These are phyloP conservation scores for Hypoxylon lienhwacheense DNA, from an alignment of 495 filamentous ascomycete genomes.

Conservation along the genomic window DNA sequence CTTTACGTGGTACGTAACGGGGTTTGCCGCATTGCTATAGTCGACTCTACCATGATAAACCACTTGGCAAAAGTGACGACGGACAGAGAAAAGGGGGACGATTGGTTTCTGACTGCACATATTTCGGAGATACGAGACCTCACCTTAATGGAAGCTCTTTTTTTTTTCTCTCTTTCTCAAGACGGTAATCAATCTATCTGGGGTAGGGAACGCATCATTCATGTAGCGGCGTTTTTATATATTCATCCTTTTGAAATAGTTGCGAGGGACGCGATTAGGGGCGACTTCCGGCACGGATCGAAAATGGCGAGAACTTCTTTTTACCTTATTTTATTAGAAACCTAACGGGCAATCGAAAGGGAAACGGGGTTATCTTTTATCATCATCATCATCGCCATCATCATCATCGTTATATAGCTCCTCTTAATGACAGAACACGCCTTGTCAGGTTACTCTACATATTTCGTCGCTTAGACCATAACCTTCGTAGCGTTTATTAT, in stretches of 20 bases:
- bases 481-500: constrained; percentile 18
- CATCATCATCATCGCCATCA: no score
- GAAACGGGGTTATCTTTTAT: no score
- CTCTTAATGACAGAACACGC: constrained; percentile 34
- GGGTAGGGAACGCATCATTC: constrained; percentile 20
- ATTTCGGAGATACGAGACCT: constrained; percentile 20
- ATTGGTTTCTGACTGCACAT: constrained; percentile 26
- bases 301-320: constrained; percentile 27
- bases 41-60: background rate
- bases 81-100: constrained; percentile 1
- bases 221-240: constrained; percentile 32
- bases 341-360: constrained; percentile 20
- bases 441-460: constrained; percentile 14
- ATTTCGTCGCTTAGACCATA: constrained; percentile 1
- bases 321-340: constrained; percentile 16
- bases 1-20: constrained; percentile 87
- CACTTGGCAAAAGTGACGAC: background rate
- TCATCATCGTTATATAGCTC: constrained; percentile 41
- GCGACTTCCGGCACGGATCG: constrained; percentile 23
- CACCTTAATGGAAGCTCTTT: constrained; percentile 19
- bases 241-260: constrained; percentile 9
- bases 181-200: constrained; percentile 21
- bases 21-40: constrained; percentile 60
- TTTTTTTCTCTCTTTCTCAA: no score
- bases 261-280: constrained; percentile 6